These are phyloP conservation scores for Chytridium lagenaria DNA, from an alignment of 371 early-diverging fungal species.

Conservation along the genomic window DNA sequence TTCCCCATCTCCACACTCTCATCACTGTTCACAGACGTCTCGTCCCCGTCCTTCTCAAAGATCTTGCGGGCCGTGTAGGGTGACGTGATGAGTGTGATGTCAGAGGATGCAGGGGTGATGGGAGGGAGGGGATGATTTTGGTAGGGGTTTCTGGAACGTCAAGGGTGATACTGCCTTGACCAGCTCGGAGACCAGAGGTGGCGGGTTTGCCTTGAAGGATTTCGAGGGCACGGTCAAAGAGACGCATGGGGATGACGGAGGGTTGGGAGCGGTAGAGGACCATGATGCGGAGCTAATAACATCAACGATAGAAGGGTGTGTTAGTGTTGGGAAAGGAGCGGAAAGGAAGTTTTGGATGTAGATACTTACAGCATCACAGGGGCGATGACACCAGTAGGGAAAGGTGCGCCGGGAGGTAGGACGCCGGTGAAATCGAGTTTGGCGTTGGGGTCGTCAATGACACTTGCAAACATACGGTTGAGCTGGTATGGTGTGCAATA, in stretches of 20 bases:
- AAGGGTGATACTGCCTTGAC: slow-evolving; percentile 19
- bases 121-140: not conserved
- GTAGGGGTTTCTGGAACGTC: no score
- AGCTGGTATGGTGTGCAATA: slow-evolving; percentile 67
- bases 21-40: not conserved
- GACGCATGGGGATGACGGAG: slow-evolving; percentile 30
- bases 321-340: no score
- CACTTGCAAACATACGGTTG: slow-evolving; percentile 58
- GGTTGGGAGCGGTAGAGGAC: slow-evolving; percentile 38
- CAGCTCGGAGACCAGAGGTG: slow-evolving; percentile 30
- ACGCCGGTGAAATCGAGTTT: slow-evolving; percentile 14
- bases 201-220: slow-evolving; percentile 31
- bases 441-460: slow-evolving; percentile 42
- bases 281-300: slow-evolving; percentile 38
- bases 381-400: slow-evolving; percentile 41
- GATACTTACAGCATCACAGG: slow-evolving; percentile 34
- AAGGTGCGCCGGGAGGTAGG: not conserved
- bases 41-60: not conserved
- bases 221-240: slow-evolving; percentile 34
- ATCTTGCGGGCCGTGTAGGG: no score
- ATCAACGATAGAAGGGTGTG: no score
- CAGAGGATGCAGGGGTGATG: no score
- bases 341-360: no score
- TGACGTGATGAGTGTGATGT: no score
- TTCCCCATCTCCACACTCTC: not conserved